Percentiles rank a stretch among this genome's conserved stretches.
phyloP scores from a whole-genome alignment of 768 basidiomycete genomes.

The Nevesoporus exiguus region DNA sequence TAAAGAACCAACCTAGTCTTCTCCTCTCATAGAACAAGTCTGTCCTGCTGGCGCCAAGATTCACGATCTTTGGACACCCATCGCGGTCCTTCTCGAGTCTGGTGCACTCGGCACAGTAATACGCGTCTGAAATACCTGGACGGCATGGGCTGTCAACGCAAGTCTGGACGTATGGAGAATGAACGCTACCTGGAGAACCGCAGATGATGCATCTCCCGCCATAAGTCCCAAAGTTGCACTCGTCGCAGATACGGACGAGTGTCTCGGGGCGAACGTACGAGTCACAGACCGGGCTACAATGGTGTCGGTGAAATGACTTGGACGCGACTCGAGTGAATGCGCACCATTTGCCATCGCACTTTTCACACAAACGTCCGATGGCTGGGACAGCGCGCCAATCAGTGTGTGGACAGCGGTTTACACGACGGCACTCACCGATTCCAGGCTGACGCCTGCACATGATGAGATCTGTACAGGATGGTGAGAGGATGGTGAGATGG shows the following conservation, averaged over 20 bases:
- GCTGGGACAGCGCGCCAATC: slow-evolving; percentile 50
- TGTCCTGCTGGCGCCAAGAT: slow-evolving; percentile 90
- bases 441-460: slow-evolving; percentile 98
- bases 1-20: slow-evolving; percentile 58
- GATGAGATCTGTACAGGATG: slow-evolving; percentile 68
- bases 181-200: slow-evolving; percentile 77
- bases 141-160: neutral
- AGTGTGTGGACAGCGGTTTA: slow-evolving; percentile 1
- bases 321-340: slow-evolving; percentile 20
- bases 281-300: slow-evolving; percentile 88
- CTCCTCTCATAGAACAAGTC: slow-evolving; percentile 91
- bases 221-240: slow-evolving; percentile 99
- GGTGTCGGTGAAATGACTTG: neutral
- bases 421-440: slow-evolving; percentile 60
- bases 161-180: neutral
- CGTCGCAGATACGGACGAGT: slow-evolving; percentile 96
- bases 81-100: slow-evolving; percentile 95
- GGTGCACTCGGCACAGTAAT: slow-evolving; percentile 98
- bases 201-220: slow-evolving; percentile 98
- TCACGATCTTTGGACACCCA: slow-evolving; percentile 98
- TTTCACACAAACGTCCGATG: slow-evolving; percentile 97
- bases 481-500: neutral
- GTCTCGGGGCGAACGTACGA: slow-evolving; percentile 99
- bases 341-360: slow-evolving; percentile 99
- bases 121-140: slow-evolving; percentile 95